Evolutionary conservation across 1,284 basidiomycete genomes (phyloP).

Genomic region (Stygiomarasmius scandens): DNA sequence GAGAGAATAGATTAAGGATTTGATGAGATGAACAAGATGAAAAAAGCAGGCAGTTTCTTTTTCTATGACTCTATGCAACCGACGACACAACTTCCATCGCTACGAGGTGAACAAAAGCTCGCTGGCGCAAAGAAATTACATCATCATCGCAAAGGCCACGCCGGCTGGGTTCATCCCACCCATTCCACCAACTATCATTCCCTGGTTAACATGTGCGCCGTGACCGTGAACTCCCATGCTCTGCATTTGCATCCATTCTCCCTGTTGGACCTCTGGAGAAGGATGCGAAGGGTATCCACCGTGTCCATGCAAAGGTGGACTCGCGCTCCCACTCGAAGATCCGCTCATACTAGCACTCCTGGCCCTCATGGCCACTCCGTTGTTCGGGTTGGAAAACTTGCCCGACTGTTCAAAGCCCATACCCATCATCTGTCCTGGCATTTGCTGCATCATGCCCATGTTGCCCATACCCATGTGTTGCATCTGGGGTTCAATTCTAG

Average conservation of each 20-base stretch:
- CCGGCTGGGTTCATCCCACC: background rate
- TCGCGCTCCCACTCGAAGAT: background rate
- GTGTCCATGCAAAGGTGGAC: background rate
- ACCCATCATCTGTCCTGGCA: background rate
- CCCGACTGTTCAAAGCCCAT: background rate
- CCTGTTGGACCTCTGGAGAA: background rate
- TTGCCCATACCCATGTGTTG: background rate
- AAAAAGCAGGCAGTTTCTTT: no score
- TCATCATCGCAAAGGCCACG: background rate
- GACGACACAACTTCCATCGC: no score
- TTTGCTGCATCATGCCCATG: no score
- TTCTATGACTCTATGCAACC: no score
- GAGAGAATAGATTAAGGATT: no score
- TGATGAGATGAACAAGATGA: no score
- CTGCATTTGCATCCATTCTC: background rate
- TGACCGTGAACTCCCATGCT: background rate
- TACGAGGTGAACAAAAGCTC: background rate
- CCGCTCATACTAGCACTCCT: background rate
- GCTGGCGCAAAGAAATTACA: background rate
- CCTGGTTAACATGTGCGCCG: background rate
- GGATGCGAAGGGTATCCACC: no score
- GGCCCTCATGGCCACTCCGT: background rate
- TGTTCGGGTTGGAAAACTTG: no score
- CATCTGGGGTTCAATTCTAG: background rate
- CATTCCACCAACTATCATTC: background rate